Conservation (phyloP, 2,329 filamentous ascomycete species). For the Botrytis porri region DNA sequence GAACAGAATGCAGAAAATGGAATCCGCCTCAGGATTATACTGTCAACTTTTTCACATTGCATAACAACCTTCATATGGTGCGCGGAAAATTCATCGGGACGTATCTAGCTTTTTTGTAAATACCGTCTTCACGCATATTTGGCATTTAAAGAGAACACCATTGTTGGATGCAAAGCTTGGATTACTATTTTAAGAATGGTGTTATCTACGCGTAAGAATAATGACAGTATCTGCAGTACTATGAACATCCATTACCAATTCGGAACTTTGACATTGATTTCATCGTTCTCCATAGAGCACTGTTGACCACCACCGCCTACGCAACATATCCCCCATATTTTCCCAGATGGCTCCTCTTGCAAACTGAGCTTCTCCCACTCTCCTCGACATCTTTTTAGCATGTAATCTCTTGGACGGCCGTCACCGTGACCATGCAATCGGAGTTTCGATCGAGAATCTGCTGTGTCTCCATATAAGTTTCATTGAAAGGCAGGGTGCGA, state of each 20-base stretch:
- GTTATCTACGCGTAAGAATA: neutral
- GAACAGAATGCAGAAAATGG: neutral
- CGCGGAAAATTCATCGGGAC: neutral
- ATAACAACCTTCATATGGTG: neutral
- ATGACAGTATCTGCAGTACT: neutral
- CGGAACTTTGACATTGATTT: neutral
- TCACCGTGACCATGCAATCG: constrained; percentile 61
- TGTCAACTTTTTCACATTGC: neutral
- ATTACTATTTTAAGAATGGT: neutral
- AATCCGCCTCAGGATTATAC: neutral
- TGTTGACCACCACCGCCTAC: neutral
- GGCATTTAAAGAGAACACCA: accelerated
- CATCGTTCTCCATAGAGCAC: neutral
- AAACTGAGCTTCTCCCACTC: constrained; percentile 96
- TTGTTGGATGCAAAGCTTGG: neutral
- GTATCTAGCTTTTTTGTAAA: accelerated
- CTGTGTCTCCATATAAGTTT: neutral
- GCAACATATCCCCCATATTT: constrained; percentile 30
- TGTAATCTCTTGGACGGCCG: constrained; percentile 66
- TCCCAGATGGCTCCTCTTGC: constrained; percentile 70
- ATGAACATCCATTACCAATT: neutral
- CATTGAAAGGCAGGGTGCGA: no score
- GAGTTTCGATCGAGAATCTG: neutral
- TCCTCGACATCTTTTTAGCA: constrained; percentile 95
- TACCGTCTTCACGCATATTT: neutral